These are phyloP conservation scores for Toxicodendron radicans DNA, from an alignment of 345 rosid genomes.

Conservation along the genomic window DNA sequence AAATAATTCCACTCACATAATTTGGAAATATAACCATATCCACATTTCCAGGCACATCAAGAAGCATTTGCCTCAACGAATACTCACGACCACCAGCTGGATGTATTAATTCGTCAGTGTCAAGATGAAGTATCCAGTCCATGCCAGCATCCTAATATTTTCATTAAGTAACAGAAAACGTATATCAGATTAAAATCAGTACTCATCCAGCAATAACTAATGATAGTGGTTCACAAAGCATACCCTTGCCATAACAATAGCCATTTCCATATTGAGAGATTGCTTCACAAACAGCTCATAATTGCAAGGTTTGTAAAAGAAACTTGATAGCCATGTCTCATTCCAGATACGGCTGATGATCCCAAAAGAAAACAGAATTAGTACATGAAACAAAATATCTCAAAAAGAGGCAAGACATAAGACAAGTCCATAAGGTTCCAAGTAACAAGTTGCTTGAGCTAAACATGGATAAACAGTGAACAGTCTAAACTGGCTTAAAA, in stretches of 20 bases:
- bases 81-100: conserved; percentile 93
- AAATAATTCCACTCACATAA: conserved; percentile 64
- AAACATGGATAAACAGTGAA: neutral
- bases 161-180: conserved; percentile 12
- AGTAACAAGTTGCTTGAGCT: conserved; percentile 4
- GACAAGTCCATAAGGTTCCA: neutral
- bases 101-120: conserved; percentile 87
- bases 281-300: conserved; percentile 97
- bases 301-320: conserved; percentile 97
- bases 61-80: conserved; percentile 79
- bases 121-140: conserved; percentile 97
- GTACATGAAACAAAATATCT: conserved; percentile 10
- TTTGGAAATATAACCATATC: conserved; percentile 95
- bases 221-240: conserved; percentile 21
- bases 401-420: neutral
- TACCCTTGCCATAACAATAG: conserved; percentile 99
- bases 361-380: neutral
- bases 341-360: conserved; percentile 88
- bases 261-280: conserved; percentile 99
- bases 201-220: conserved; percentile 23
- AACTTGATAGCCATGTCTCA: conserved; percentile 93
- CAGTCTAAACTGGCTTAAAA: neutral
- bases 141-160: conserved; percentile 66
- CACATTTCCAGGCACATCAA: conserved; percentile 78
- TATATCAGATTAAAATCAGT: conserved; percentile 12